Evolutionary conservation across 345 rosid species (phyloP).

Genomic region (Citrus cavaleriei): DNA sequence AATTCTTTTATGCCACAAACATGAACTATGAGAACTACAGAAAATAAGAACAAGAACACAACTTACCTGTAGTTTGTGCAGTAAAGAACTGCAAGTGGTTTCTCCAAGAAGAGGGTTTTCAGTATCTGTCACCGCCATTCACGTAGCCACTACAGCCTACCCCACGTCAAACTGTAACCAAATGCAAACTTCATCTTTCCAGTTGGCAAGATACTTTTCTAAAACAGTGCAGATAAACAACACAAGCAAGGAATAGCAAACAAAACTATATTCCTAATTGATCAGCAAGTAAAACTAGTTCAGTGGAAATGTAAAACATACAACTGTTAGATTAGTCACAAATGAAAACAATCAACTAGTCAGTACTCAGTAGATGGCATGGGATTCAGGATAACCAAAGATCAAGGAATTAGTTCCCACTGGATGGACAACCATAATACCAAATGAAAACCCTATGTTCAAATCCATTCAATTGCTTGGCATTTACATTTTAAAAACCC

Average conservation of each 20-base stretch:
- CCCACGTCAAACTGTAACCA: conserved; percentile 22
- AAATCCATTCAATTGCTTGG: neutral
- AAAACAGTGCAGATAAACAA: neutral
- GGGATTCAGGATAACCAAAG: neutral
- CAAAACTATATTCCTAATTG: conserved; percentile 6
- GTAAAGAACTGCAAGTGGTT: conserved; percentile 75
- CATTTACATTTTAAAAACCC: neutral
- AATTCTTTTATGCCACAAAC: neutral
- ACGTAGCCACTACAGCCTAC: conserved; percentile 26
- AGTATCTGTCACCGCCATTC: conserved; percentile 66
- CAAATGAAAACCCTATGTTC: neutral
- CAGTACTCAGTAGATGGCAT: neutral
- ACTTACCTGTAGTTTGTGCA: conserved; percentile 81
- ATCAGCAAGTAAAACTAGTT: conserved; percentile 10
- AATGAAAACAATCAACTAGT: neutral
- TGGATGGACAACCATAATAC: neutral
- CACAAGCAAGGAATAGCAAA: neutral
- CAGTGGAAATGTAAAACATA: conserved; percentile 20
- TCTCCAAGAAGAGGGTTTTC: conserved; percentile 82
- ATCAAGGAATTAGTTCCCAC: neutral
- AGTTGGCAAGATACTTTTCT: neutral
- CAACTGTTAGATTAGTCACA: conserved; percentile 5
- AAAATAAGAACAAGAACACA: neutral
- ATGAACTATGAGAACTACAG: neutral
- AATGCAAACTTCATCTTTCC: neutral